Conservation (phyloP, 192 early-diverging fungal species). For the Oehlia diaphana region DNA sequence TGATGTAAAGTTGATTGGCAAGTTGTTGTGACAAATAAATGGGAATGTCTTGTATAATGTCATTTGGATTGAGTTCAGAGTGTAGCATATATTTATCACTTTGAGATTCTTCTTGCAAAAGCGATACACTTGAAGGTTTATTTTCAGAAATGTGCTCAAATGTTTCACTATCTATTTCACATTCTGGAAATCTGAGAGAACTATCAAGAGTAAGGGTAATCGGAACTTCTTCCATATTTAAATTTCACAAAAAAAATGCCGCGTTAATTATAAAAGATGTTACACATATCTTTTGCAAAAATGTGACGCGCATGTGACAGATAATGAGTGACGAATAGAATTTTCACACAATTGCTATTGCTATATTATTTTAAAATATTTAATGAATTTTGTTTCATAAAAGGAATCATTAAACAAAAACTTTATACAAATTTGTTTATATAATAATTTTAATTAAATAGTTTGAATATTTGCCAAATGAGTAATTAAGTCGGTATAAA, state of each 20-base stretch:
- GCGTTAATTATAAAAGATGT: neutral
- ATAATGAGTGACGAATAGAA: too few relatives aligned
- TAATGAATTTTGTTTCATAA: too few relatives aligned
- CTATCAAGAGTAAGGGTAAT: neutral
- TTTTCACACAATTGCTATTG: too few relatives aligned
- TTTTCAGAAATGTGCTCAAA: neutral
- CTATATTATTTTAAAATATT: too few relatives aligned
- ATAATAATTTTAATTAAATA: neutral
- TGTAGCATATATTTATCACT: neutral
- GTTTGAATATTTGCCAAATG: constrained; percentile 50
- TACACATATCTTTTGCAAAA: too few relatives aligned
- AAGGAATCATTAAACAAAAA: too few relatives aligned
- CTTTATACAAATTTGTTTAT: too few relatives aligned
- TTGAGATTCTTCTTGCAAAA: neutral
- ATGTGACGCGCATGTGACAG: too few relatives aligned
- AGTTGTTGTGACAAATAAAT: constrained; percentile 77
- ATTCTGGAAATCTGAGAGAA: neutral
- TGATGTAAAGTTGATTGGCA: constrained; percentile 68
- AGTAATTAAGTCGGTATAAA: constrained; percentile 66
- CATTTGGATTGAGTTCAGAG: constrained; percentile 9
- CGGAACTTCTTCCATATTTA: neutral
- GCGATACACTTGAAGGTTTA: neutral
- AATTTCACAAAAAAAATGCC: neutral
- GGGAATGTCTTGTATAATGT: constrained; percentile 73
- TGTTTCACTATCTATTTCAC: neutral